Conservation (phyloP, 2,329 filamentous ascomycete species). For the Aspergillus fructus region DNA sequence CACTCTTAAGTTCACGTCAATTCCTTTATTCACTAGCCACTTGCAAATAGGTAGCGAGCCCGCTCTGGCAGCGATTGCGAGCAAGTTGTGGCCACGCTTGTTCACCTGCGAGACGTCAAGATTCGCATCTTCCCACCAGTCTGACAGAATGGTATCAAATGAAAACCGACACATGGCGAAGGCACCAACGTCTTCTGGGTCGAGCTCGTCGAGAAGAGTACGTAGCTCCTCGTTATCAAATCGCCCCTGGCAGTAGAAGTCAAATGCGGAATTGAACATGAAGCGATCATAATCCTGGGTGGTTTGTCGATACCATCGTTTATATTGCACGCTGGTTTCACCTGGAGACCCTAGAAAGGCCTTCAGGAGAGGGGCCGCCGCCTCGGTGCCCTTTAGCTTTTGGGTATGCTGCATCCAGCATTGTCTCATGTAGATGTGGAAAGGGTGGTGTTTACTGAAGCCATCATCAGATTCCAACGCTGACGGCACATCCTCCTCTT, state of each 20-base stretch:
- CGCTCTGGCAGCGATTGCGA: slow-evolving; percentile 8
- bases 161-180: slow-evolving; percentile 16
- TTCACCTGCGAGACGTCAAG: slow-evolving; percentile 1
- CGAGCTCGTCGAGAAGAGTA: slow-evolving; percentile 6
- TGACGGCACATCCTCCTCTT: not conserved
- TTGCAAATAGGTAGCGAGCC: slow-evolving; percentile 8
- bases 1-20: not conserved
- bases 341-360: slow-evolving; percentile 11
- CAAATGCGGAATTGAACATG: not conserved
- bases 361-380: slow-evolving; percentile 7
- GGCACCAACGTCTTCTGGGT: not conserved
- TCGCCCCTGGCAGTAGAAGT: not conserved
- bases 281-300: not conserved
- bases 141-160: slow-evolving; percentile 4
- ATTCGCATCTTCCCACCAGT: slow-evolving; percentile 12
- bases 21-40: slow-evolving; percentile 2
- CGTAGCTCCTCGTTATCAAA: not conserved
- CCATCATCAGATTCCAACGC: not conserved
- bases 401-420: slow-evolving; percentile 12
- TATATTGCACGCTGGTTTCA: slow-evolving; percentile 11
- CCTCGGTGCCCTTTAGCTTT: not conserved
- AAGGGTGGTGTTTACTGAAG: slow-evolving; percentile 5
- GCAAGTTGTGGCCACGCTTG: slow-evolving; percentile 3
- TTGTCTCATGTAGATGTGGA: slow-evolving; percentile 14
- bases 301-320: slow-evolving; percentile 7